Percentiles rank a stretch among this genome's conserved stretches.
phyloP scores from a whole-genome alignment of 306 rosid species.

The Chamaecrista fasciculata region DNA sequence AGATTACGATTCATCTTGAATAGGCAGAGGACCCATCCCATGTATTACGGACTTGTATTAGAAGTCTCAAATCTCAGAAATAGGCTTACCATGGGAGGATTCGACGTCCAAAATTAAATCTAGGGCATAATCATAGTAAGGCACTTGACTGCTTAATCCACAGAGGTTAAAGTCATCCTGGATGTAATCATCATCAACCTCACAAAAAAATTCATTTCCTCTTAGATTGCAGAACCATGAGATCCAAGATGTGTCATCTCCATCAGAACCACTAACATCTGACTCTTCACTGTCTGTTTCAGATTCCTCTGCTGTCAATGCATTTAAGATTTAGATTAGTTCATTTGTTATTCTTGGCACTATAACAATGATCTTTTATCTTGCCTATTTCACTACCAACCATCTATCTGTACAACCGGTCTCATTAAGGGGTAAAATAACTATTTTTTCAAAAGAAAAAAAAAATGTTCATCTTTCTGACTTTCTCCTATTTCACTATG shows the following conservation, averaged over 20 bases:
- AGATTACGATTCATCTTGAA: not conserved
- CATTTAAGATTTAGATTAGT: conserved; percentile 25
- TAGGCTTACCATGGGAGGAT: conserved; percentile 84
- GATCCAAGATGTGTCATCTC: conserved; percentile 97
- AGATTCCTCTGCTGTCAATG: conserved; percentile 75
- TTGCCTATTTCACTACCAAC: not conserved
- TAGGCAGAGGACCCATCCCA: no score
- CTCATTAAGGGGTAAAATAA: not conserved
- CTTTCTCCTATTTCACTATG: not conserved
- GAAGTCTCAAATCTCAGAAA: not conserved
- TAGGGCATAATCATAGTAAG: conserved; percentile 94
- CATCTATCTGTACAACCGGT: not conserved
- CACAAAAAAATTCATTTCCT: conserved; percentile 95
- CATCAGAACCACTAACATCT: conserved; percentile 97
- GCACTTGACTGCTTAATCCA: conserved; percentile 98
- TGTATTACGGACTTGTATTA: not conserved
- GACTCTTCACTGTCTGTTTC: conserved; percentile 97
- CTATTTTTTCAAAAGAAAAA: not conserved
- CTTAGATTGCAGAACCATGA: conserved; percentile 99
- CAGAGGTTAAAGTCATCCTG: conserved; percentile 96
- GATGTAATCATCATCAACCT: conserved; percentile 95
- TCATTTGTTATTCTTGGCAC: not conserved
- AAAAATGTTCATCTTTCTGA: not conserved
- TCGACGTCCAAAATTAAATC: conserved; percentile 97
- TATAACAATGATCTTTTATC: not conserved